phyloP scores from a whole-genome alignment of 1,284 basidiomycete species.

The Ustilago trichophora region DNA sequence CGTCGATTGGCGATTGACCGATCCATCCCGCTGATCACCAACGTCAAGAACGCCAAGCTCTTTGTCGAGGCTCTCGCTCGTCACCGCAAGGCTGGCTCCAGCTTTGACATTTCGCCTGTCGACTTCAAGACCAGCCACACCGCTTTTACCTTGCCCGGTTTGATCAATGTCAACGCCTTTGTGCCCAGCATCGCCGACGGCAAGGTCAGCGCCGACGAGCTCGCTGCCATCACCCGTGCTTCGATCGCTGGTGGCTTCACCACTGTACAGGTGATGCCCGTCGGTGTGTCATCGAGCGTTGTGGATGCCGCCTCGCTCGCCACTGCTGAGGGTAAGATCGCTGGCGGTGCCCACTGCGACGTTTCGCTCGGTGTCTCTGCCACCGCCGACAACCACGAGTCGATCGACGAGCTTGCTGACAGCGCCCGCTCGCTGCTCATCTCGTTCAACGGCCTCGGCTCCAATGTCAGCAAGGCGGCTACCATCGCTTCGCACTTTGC shows the following conservation, averaged over 20 bases:
- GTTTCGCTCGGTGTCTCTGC: conserved; percentile 61
- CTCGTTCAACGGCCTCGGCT: conserved; percentile 55
- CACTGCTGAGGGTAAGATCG: conserved; percentile 59
- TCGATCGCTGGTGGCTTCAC: conserved; percentile 62
- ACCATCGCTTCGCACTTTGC: conserved; percentile 85
- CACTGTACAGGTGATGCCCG: conserved; percentile 54
- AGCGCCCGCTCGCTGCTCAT: conserved; percentile 60
- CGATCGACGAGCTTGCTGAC: conserved; percentile 51
- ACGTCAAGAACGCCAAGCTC: conserved; percentile 98
- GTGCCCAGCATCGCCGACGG: conserved; percentile 77
- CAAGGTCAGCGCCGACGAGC: conserved; percentile 72
- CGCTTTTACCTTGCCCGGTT: conserved; percentile 89
- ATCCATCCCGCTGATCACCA: conserved; percentile 95
- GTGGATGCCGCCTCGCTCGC: conserved; percentile 49
- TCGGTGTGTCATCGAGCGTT: conserved; percentile 41
- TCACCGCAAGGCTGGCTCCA: conserved; percentile 73
- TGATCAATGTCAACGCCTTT: conserved; percentile 88
- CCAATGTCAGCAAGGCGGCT: conserved; percentile 60
- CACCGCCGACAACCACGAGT: conserved; percentile 47
- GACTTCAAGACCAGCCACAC: conserved; percentile 92
- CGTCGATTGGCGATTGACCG: conserved; percentile 99
- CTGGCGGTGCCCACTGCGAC: conserved; percentile 58
- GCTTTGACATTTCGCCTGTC: conserved; percentile 84
- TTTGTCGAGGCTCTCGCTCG: conserved; percentile 91
- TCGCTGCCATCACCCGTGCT: conserved; percentile 68